Evolutionary conservation across 768 basidiomycete species (phyloP).

Genomic region (Auriscalpium orientale): DNA sequence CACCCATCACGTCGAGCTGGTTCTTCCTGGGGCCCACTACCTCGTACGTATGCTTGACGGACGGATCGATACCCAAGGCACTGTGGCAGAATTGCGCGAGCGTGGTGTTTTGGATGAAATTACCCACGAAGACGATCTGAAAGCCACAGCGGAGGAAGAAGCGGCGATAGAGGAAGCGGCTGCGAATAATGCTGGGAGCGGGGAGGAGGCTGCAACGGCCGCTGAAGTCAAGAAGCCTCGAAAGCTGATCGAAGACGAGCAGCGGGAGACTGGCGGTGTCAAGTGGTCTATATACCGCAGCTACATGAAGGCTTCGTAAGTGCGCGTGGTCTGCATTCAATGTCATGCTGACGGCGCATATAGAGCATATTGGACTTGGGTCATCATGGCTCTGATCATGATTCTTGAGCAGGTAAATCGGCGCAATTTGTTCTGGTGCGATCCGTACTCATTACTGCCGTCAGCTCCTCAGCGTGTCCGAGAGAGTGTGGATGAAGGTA

Average conservation of each 20-base stretch:
- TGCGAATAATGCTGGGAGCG: constrained; percentile 17
- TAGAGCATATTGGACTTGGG: constrained; percentile 67
- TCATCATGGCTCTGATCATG: constrained; percentile 40
- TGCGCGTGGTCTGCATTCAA: too few species aligned
- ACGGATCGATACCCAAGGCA: constrained; percentile 69
- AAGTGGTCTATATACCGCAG: constrained; percentile 61
- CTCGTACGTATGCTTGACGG: constrained; percentile 77
- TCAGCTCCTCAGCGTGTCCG: constrained; percentile 35
- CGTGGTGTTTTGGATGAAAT: constrained; percentile 59
- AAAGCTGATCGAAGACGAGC: constrained; percentile 76
- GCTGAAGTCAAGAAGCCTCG: constrained; percentile 50
- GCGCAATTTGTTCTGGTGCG: not conserved
- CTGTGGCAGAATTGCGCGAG: constrained; percentile 52
- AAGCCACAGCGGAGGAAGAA: constrained; percentile 7
- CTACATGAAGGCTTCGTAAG: constrained; percentile 70
- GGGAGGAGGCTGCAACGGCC: constrained; percentile 17
- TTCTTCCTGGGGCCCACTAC: constrained; percentile 67
- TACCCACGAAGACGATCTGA: constrained; percentile 40
- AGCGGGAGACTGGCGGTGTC: constrained; percentile 72
- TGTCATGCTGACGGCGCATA: too few species aligned
- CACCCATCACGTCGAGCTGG: constrained; percentile 79
- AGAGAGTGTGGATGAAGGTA: constrained; percentile 75
- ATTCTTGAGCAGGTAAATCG: constrained; percentile 28
- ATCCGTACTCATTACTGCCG: not conserved
- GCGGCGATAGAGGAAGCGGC: constrained; percentile 23